A percentile compares a stretch with the other conserved stretches of the same genome.
phyloP scores from a whole-genome alignment of 1,284 basidiomycete genomes.

The Cutaneotrichosporon sp. region DNA sequence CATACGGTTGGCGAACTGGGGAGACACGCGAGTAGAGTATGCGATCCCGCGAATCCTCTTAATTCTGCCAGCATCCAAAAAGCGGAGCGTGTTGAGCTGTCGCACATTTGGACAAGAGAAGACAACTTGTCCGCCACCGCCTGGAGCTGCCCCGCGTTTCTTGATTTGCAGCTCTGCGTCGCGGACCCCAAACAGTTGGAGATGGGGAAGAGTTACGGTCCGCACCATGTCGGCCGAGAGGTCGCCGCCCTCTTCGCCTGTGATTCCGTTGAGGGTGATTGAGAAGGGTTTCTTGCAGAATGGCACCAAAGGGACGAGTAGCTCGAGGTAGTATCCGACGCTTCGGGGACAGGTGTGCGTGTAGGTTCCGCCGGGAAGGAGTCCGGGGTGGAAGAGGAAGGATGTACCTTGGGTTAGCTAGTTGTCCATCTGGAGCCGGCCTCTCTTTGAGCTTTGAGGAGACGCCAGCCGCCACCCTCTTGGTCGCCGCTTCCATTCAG shows the following conservation, averaged over 20 bases:
- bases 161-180: conserved; percentile 91
- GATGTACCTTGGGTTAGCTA: conserved; percentile 69
- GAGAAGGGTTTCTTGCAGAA: conserved; percentile 87
- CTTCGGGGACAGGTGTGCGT: conserved; percentile 86
- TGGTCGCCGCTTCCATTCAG: too few relatives aligned
- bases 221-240: conserved; percentile 87
- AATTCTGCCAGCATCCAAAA: conserved; percentile 84
- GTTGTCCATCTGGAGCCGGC: too few relatives aligned
- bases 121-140: conserved; percentile 88
- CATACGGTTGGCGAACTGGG: conserved; percentile 96
- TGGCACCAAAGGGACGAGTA: conserved; percentile 83
- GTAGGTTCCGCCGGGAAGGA: conserved; percentile 79
- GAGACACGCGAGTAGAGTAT: conserved; percentile 92
- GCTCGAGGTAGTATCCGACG: conserved; percentile 92
- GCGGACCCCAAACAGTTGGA: conserved; percentile 83
- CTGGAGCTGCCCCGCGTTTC: conserved; percentile 85
- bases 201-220: conserved; percentile 87
- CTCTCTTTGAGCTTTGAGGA: too few relatives aligned
- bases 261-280: conserved; percentile 82
- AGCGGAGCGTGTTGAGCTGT: conserved; percentile 85
- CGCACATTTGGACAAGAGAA: conserved; percentile 91
- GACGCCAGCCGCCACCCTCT: too few relatives aligned
- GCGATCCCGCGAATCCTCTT: conserved; percentile 94
- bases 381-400: conserved; percentile 84
- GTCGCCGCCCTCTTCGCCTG: conserved; percentile 76